Base-by-base conservation (phyloP, 2,329 filamentous ascomycete species). In the Phaeoacremonium minimum region DNA sequence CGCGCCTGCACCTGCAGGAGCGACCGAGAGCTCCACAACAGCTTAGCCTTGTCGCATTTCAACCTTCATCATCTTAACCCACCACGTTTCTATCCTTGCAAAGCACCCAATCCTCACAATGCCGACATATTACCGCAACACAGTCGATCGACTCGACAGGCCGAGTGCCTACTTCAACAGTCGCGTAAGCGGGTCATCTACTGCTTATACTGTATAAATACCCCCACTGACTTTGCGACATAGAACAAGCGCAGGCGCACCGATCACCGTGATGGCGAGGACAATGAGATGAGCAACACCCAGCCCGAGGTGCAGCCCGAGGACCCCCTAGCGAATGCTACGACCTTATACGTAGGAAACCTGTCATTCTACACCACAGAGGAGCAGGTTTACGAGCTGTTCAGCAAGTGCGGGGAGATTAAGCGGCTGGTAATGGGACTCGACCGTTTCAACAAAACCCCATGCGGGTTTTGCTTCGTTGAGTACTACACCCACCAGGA, bases 401-500 rank as follows among this genome's bases (percentile, higher is more conserved):
- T 96, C 63, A 82, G 85, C 41, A 95, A 95, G 73, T 91, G 89
- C 63, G 93, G 93, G 53, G 93, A 97, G 69, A 95, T 98, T 66
- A 98, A 98, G 68, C 87, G 93, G 18, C 79, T 98, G 32, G 80
- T 98, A 47, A 98, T 98, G 93, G 93, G 93, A 33, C 80, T 98
- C 35, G 93, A 98, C 60, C 85, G 93, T 40, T 95, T 93, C 71
- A 86, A 85, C 64, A 98, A 98, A 71, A 98, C 93, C 1, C 93
- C 93, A 2, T 98, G 93, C 64, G 93, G 93, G 28, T 98, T 98
- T 73, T 98, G 93, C 73, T 98, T 98, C 57, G 93, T 98, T 55
- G 93, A 98, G 66, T 98, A 98, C 69, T 97, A 96, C 70, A 96
- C 84, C 18, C 93, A 97, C 61, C 85, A 95, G 57, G 93, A 98